phyloP scores from a whole-genome alignment of 495 filamentous ascomycete species.

The Parathielavia appendiculata region DNA sequence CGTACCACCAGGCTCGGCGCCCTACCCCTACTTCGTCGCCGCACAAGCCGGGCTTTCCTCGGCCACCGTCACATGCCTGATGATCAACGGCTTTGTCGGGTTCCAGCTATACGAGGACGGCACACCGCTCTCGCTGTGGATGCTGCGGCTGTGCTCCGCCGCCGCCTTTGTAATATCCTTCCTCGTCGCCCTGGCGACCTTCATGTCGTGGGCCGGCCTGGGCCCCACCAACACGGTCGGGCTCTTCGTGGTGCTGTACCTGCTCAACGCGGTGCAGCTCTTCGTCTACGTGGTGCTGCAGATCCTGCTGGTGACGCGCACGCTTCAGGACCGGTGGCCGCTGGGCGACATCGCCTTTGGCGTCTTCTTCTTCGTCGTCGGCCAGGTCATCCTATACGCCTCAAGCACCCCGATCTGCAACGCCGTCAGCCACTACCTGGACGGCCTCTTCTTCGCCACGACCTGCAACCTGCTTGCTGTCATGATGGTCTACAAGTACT shows the following conservation, averaged over 20 bases:
- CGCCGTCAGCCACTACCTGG: constrained; percentile 83
- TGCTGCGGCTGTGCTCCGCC: constrained; percentile 70
- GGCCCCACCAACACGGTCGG: constrained; percentile 79
- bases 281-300: constrained; percentile 85
- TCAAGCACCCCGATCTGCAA: constrained; percentile 83
- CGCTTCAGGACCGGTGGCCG: constrained; percentile 92
- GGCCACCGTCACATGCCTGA: constrained; percentile 77
- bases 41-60: constrained; percentile 87
- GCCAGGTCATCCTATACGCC: constrained; percentile 88
- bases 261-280: constrained; percentile 82
- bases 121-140: constrained; percentile 91
- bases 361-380: constrained; percentile 83
- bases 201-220: constrained; percentile 86
- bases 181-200: constrained; percentile 82
- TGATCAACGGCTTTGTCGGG: constrained; percentile 97
- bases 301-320: constrained; percentile 79
- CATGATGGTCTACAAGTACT: constrained; percentile 99
- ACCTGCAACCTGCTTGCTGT: constrained; percentile 90
- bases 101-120: constrained; percentile 99
- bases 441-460: constrained; percentile 92
- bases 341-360: constrained; percentile 91
- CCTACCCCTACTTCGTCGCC: constrained; percentile 88
- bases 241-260: constrained; percentile 87
- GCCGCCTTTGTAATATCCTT: constrained; percentile 84
- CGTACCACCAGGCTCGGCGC: constrained; percentile 68